Percentiles rank a stretch among this genome's conserved stretches.
Evolutionary conservation across 2,329 filamentous ascomycete genomes (phyloP).

Genomic region (Didymella lethalis): DNA sequence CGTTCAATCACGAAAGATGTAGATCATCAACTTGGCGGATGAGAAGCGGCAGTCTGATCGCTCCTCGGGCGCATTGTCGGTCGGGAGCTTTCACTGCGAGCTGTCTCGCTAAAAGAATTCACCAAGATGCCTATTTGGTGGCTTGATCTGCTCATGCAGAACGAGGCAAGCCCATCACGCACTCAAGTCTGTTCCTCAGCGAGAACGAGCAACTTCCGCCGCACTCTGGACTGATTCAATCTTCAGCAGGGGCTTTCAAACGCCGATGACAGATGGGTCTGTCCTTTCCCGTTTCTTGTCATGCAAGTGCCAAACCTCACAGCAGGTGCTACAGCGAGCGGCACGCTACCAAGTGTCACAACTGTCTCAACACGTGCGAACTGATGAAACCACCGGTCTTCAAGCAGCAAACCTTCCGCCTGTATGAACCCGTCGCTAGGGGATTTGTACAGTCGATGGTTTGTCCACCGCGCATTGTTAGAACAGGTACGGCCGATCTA

Average conservation of each 20-base stretch:
- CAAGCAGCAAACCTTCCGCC: constrained; percentile 9
- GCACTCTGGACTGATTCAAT: not conserved
- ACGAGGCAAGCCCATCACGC: not conserved
- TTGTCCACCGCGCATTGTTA: constrained; percentile 2
- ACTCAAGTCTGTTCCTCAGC: not conserved
- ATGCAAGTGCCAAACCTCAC: constrained; percentile 8
- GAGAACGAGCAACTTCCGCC: not conserved
- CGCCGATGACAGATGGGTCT: constrained; percentile 2
- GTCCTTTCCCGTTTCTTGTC: constrained; percentile 5
- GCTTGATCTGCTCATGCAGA: constrained; percentile 3
- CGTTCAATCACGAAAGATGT: not conserved
- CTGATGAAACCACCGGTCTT: constrained; percentile 12
- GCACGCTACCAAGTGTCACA: constrained; percentile 17
- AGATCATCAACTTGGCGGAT: constrained; percentile 1
- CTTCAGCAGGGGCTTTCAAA: not conserved
- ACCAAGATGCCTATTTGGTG: not conserved
- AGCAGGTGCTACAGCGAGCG: not conserved
- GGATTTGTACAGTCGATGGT: constrained; percentile 1
- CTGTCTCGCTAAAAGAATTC: not conserved
- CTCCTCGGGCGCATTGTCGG: not conserved
- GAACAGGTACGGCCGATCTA: constrained; percentile 5
- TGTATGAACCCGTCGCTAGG: constrained; percentile 8
- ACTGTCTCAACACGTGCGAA: constrained; percentile 15
- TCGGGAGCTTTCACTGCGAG: not conserved
- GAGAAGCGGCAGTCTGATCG: not conserved